These are phyloP conservation scores for Gremmenia infestans DNA, from an alignment of 2,329 filamentous ascomycete species.

Conservation along the genomic window DNA sequence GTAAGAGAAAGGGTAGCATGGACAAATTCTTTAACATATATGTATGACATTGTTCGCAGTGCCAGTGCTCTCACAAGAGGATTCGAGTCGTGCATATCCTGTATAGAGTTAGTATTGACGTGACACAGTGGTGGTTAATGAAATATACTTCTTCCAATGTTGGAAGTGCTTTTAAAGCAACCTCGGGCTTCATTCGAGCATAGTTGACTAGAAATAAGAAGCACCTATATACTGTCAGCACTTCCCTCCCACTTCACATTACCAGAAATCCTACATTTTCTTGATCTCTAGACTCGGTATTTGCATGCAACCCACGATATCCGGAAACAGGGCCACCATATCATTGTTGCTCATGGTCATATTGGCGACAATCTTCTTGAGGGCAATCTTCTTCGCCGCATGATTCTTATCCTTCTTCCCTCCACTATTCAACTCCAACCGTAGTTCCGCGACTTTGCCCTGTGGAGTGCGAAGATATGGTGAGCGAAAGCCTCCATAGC, in stretches of 20 bases:
- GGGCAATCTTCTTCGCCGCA: conserved; percentile 88
- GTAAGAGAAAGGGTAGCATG: conserved; percentile 82
- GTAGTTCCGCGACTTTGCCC: conserved; percentile 98
- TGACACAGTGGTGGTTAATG: not conserved
- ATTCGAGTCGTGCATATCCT: conserved; percentile 93
- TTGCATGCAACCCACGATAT: conserved; percentile 93
- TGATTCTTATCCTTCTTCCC: conserved; percentile 98
- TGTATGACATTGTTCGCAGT: conserved; percentile 92
- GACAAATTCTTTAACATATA: conserved; percentile 94
- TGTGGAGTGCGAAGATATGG: conserved; percentile 47
- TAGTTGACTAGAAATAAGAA: conserved; percentile 98
- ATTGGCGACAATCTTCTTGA: conserved; percentile 99
- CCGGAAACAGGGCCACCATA: conserved; percentile 95
- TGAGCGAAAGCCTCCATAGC: conserved; percentile 25
- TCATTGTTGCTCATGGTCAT: conserved; percentile 99
- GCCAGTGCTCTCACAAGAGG: conserved; percentile 89
- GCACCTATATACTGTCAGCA: conserved; percentile 58
- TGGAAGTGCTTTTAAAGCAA: conserved; percentile 87
- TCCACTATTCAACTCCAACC: conserved; percentile 86
- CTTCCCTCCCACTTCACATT: conserved; percentile 5
- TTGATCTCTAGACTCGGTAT: conserved; percentile 95
- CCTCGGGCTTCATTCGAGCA: conserved; percentile 86
- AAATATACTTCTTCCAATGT: conserved; percentile 69
- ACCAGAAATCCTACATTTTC: conserved; percentile 74
- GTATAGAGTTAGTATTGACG: conserved; percentile 2